Evolutionary conservation across 129 eudicot genomes (phyloP).

Genomic region (carrot (Daucus carota)): DNA sequence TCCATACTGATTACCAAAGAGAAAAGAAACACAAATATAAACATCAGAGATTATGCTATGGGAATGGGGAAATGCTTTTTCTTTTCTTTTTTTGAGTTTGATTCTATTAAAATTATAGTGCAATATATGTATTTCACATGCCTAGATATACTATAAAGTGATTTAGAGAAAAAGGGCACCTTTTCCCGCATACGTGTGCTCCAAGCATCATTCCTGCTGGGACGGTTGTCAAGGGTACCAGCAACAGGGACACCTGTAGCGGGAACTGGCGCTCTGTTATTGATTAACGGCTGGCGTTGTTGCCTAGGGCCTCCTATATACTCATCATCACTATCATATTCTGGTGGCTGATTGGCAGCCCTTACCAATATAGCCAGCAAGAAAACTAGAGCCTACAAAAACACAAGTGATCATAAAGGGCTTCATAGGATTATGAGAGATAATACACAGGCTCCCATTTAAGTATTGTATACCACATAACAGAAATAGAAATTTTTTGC

Average conservation of each 20-base stretch:
- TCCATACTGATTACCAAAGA: conserved; percentile 54
- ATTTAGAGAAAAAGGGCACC: conserved; percentile 24
- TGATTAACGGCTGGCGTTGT: conserved; percentile 64
- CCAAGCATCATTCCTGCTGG: conserved; percentile 93
- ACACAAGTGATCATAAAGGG: conserved; percentile 11
- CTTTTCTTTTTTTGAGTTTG: no score
- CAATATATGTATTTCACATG: not conserved
- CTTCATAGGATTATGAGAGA: not conserved
- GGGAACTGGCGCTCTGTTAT: conserved; percentile 44
- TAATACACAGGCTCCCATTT: not conserved
- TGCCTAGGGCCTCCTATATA: conserved; percentile 76
- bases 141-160: no score
- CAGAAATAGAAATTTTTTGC: not conserved
- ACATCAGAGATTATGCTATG: not conserved
- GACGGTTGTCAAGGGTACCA: conserved; percentile 58
- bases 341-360: conserved; percentile 71
- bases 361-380: conserved; percentile 74
- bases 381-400: conserved; percentile 59
- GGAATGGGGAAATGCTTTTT: not conserved
- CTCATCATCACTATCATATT: conserved; percentile 91
- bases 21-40: not conserved
- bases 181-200: conserved; percentile 95
- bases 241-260: conserved; percentile 62
- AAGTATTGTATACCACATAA: not conserved
- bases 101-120: not conserved